Evolutionary conservation across 495 filamentous ascomycete genomes (phyloP).

Genomic region (Neurospora pannonica): DNA sequence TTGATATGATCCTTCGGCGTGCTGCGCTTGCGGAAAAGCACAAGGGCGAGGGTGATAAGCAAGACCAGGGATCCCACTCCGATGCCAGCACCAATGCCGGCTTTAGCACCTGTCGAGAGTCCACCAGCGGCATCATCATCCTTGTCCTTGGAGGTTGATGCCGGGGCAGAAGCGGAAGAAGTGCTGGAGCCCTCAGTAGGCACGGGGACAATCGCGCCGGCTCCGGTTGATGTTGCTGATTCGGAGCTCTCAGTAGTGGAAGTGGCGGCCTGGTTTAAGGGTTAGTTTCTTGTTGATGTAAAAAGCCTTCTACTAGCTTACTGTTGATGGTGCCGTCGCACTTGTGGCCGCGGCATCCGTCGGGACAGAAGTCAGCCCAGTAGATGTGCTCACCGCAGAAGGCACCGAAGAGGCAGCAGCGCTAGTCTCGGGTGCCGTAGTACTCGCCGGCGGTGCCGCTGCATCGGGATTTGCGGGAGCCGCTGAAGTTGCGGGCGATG

Average conservation of each 20-base stretch:
- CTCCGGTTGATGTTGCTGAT: slow-evolving; percentile 2
- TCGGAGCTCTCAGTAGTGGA: neutral
- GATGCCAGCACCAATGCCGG: slow-evolving; percentile 34
- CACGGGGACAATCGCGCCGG: slow-evolving; percentile 2
- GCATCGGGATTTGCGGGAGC: neutral
- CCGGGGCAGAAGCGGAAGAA: slow-evolving; percentile 10
- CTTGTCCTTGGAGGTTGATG: neutral
- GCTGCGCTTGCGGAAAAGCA: slow-evolving; percentile 22
- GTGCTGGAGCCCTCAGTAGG: slow-evolving; percentile 1
- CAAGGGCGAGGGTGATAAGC: slow-evolving; percentile 18
- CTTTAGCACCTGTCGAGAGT: slow-evolving; percentile 27
- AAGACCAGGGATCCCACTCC: slow-evolving; percentile 22
- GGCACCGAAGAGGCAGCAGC: neutral
- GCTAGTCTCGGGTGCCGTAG: slow-evolving; percentile 5
- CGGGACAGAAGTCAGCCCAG: neutral
- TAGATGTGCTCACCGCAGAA: neutral
- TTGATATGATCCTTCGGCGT: slow-evolving; percentile 20
- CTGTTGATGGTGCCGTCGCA: neutral
- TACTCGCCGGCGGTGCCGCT: slow-evolving; percentile 2
- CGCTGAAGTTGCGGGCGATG: slow-evolving; percentile 7
- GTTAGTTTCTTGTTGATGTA: neutral
- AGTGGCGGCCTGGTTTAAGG: neutral
- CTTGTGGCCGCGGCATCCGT: neutral
- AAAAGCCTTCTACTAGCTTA: neutral
- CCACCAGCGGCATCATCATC: slow-evolving; percentile 2